Conservation (phyloP, 768 basidiomycete genomes). For the Xerocomellus chrysenteron region DNA sequence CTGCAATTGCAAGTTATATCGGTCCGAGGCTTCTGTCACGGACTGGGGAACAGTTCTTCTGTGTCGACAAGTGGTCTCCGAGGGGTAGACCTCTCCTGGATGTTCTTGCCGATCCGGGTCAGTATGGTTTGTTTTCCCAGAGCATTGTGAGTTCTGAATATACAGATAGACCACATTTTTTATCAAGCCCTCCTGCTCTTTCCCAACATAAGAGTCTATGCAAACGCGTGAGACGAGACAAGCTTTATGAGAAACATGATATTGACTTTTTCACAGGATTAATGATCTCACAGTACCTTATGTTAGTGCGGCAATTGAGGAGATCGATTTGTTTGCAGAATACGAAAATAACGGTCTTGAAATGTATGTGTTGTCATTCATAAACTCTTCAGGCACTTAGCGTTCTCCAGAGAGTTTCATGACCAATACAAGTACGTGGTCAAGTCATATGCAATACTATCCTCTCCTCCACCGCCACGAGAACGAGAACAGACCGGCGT, state of each 20-base stretch:
- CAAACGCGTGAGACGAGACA: constrained; percentile 61
- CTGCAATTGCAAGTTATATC: constrained; percentile 49
- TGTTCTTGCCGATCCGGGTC: constrained; percentile 79
- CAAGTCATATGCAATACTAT: constrained; percentile 48
- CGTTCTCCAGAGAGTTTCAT: constrained; percentile 47
- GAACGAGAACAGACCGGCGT: constrained; percentile 41
- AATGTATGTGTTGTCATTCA: constrained; percentile 44
- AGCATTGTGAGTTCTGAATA: background rate
- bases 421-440: constrained; percentile 59
- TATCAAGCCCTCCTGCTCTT: constrained; percentile 70
- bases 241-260: background rate
- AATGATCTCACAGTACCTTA: constrained; percentile 84
- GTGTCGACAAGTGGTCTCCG: constrained; percentile 68
- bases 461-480: constrained; percentile 42
- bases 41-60: constrained; percentile 80
- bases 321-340: constrained; percentile 62
- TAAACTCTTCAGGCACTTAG: constrained; percentile 4
- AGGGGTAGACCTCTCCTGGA: constrained; percentile 67
- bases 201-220: constrained; percentile 70
- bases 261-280: constrained; percentile 40
- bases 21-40: constrained; percentile 72
- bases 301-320: constrained; percentile 71
- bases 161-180: constrained; percentile 61
- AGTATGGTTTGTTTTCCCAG: constrained; percentile 9
- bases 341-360: constrained; percentile 56